A percentile compares a stretch with the other conserved stretches of the same genome.
Conservation (phyloP, 345 rosid genomes). For the Geranium brycei region DNA sequence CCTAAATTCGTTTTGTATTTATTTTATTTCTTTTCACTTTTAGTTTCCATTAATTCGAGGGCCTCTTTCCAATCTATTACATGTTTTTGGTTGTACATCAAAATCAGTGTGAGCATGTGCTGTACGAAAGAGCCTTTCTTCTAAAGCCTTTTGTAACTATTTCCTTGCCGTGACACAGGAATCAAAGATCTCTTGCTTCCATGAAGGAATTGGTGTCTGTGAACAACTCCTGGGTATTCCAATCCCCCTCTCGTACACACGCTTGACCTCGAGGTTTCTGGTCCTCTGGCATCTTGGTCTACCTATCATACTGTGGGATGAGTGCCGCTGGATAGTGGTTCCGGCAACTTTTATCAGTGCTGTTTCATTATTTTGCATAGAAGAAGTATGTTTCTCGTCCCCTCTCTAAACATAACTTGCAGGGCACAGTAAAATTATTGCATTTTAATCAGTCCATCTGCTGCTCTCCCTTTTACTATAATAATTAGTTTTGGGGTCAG, state of each 20-base stretch:
- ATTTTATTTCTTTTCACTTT: not conserved
- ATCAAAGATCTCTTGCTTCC: conserved; percentile 54
- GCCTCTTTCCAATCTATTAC: too few species aligned
- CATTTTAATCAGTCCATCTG: too few species aligned
- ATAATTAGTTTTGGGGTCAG: too few species aligned
- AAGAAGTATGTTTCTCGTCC: conserved; percentile 45
- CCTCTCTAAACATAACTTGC: not conserved
- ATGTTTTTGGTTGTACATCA: too few species aligned
- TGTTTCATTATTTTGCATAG: conserved; percentile 94
- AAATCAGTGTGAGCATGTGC: not conserved
- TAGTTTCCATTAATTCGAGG: too few species aligned
- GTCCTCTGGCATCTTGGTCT: conserved; percentile 93
- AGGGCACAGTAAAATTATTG: too few species aligned
- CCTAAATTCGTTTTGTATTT: not conserved
- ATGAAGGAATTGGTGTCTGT: conserved; percentile 80
- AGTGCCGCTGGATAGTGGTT: conserved; percentile 93
- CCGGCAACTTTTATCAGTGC: conserved; percentile 95
- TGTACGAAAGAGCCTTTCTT: not conserved
- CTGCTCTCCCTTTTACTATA: too few species aligned
- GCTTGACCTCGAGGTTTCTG: conserved; percentile 85
- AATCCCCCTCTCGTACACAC: conserved; percentile 87
- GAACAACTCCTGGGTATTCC: conserved; percentile 79
- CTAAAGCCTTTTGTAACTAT: not conserved
- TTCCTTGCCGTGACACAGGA: conserved; percentile 29
- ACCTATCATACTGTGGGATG: conserved; percentile 94